phyloP scores from a whole-genome alignment of 2,329 filamentous ascomycete species.

The Elsinoe australis region DNA sequence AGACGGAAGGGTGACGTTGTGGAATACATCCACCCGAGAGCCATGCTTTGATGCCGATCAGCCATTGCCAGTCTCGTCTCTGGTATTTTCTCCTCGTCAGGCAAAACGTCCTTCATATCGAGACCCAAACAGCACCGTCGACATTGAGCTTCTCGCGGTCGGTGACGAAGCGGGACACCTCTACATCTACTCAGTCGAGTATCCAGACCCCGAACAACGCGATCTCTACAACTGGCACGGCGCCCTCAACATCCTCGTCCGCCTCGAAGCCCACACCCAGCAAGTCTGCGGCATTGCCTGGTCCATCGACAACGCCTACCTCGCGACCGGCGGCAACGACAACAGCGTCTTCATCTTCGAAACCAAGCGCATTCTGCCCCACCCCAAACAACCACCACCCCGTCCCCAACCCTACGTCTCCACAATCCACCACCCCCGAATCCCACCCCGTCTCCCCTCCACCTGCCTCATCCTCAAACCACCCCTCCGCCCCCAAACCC shows the following conservation, averaged over 20 bases:
- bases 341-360: constrained; percentile 81
- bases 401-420: constrained; percentile 18
- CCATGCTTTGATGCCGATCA: constrained; percentile 71
- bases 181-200: constrained; percentile 86
- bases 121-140: constrained; percentile 45
- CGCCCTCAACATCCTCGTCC: constrained; percentile 66
- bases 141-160: constrained; percentile 76
- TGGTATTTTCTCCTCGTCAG: constrained; percentile 67
- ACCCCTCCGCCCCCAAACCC: constrained; percentile 25
- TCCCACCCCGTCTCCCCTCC: constrained; percentile 8
- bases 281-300: constrained; percentile 92
- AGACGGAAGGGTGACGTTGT: constrained; percentile 66
- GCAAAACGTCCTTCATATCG: constrained; percentile 45
- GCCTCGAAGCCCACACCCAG: constrained; percentile 71
- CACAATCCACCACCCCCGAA: constrained; percentile 21
- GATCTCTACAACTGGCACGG: constrained; percentile 70
- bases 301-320: constrained; percentile 65
- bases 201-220: constrained; percentile 53
- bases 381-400: constrained; percentile 18
- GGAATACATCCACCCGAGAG: constrained; percentile 63
- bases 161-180: constrained; percentile 76
- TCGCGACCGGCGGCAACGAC: constrained; percentile 89
- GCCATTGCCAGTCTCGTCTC: constrained; percentile 64
- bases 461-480: background rate
- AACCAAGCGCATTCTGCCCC: constrained; percentile 48